A percentile compares a stretch with the other conserved stretches of the same genome.
These are phyloP conservation scores for Neurospora sp. DNA, from an alignment of 495 filamentous ascomycete species.

Conservation along the genomic window DNA sequence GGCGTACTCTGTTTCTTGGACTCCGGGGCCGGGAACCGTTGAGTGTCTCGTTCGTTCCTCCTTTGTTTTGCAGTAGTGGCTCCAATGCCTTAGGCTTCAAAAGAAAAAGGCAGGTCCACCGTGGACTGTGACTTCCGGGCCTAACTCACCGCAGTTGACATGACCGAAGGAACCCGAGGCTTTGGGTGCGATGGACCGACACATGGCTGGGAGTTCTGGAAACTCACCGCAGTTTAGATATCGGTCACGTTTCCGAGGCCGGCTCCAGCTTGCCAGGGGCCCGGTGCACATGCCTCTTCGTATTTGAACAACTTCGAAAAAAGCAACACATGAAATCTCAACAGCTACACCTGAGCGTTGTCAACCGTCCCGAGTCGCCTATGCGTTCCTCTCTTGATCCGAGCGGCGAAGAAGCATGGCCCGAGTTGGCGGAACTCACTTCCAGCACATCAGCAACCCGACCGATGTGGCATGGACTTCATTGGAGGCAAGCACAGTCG, in stretches of 20 bases:
- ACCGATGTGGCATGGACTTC: background rate
- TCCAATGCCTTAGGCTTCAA: background rate
- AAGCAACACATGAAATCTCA: background rate
- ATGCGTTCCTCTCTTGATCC: background rate
- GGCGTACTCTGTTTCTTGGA: background rate
- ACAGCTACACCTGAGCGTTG: background rate
- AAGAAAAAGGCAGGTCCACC: background rate
- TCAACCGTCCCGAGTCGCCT: background rate
- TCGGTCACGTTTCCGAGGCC: background rate
- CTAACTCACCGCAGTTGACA: background rate
- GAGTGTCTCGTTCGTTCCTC: background rate
- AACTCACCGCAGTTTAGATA: background rate
- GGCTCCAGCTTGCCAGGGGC: background rate
- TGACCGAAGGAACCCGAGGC: background rate
- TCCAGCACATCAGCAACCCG: background rate
- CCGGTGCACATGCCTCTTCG: background rate
- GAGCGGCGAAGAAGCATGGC: background rate
- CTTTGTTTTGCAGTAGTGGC: background rate
- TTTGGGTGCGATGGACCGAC: background rate
- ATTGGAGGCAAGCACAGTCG: background rate
- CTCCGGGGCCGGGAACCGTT: background rate
- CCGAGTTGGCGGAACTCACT: background rate
- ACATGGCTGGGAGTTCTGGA: background rate
- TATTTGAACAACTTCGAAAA: background rate
- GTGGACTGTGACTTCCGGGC: background rate